Base-by-base conservation (phyloP, 164 flowering plant species). In the Protea cynaroides region DNA sequence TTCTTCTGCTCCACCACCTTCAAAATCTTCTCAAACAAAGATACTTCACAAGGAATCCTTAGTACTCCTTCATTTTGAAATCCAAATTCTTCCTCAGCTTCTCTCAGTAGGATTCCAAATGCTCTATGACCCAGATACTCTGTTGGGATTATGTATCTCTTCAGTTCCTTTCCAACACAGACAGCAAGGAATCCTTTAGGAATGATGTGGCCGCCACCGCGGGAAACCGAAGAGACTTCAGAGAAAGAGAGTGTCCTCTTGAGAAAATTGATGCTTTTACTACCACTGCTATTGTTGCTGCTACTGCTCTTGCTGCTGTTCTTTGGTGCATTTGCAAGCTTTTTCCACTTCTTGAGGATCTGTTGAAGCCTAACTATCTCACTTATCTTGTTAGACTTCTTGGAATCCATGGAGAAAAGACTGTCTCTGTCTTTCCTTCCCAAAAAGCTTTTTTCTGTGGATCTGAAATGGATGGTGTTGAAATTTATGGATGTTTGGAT, bases 11-110 rank as follows among this genome's bases (percentile, higher is more conserved):
- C 82, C 58, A 87, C 83, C 68, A 76, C 58, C 72, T 81, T 83
- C 78, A 91, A 72, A 8, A 91, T 81, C 76, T 75, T 86, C 78
- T 87, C 85, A 34, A 92, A 89, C 7, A 86, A 73, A 2, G 67
- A 22, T 1, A 87, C 90, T 50, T 83, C 80, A 55, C 96, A 92
- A 0, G 97, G 97, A 59, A 92, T 82, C 78, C 81, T 83, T 43
- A 92, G 72, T n/a, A 83, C 89, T 6, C 97, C 97, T 59, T 89
- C 84, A 63, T 89, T 84, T 56, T 92, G 87, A 58, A 92, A 92
- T n/a, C 97, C 97, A 65, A 87, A 92, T 61, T 87, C 97, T 53
- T 92, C 97, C 61, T 92, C 97, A 0, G 97, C 96, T 70, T 87
- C 89, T 62, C 82, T 77, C n/a, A 92, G 75, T 8, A 92, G 64